Conservation (phyloP, 768 basidiomycete species). For the Suillus paluster region DNA sequence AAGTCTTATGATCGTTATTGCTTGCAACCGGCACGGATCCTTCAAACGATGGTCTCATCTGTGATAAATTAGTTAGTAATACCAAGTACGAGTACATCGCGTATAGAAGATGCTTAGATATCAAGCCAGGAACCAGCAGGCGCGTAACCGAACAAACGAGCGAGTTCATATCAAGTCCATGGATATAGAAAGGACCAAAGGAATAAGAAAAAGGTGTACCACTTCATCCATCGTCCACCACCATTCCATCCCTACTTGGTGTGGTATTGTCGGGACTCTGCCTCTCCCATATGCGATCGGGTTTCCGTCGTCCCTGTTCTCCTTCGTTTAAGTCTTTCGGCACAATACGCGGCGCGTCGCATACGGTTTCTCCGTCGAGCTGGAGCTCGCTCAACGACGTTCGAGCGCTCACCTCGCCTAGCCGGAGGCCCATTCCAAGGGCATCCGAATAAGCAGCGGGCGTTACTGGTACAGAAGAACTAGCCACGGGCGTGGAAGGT, state of each 20-base stretch:
- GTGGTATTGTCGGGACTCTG: neutral
- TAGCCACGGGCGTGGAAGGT: constrained; percentile 30
- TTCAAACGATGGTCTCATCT: neutral
- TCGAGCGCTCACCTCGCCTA: constrained; percentile 32
- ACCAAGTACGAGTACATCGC: neutral
- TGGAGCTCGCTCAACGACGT: constrained; percentile 35
- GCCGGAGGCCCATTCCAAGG: constrained; percentile 27
- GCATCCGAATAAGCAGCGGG: constrained; percentile 27
- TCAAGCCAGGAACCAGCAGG: neutral
- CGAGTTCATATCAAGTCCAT: neutral
- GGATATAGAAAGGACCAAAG: neutral
- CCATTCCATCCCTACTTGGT: neutral
- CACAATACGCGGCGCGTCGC: constrained; percentile 1
- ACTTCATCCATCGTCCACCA: neutral
- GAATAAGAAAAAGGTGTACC: neutral
- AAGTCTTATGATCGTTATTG: too few relatives aligned
- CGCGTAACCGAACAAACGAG: neutral
- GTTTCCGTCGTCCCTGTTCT: neutral
- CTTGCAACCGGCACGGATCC: too few relatives aligned
- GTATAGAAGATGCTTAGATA: constrained; percentile 3
- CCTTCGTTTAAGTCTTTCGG: neutral
- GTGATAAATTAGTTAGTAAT: constrained; percentile 1
- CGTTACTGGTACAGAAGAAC: constrained; percentile 7
- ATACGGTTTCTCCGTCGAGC: constrained; percentile 25
- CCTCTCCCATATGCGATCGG: constrained; percentile 9